Evolutionary conservation across 192 early-diverging fungal species (phyloP), one percentile per base, ranked within the genome.

Genomic region (Coemansia sp.): DNA sequence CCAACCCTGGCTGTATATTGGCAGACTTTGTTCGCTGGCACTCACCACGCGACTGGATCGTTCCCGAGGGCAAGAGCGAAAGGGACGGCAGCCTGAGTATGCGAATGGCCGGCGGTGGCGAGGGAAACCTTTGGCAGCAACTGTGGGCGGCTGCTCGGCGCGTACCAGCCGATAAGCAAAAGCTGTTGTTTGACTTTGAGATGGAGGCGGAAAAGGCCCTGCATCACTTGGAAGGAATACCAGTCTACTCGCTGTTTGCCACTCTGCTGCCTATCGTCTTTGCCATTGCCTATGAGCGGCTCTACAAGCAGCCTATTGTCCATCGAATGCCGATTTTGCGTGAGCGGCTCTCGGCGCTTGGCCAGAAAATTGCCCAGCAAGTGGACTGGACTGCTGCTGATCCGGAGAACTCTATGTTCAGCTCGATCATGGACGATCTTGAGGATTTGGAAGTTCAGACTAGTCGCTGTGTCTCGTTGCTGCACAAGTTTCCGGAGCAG

Each of bases 21-120:
- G 93, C 91, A 9, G 96, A 97, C 59, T 97, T 97, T 87, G 91
- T 97, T 20, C 88, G 96, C 51, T 97, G 96, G 96, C 92, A 95
- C 75, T 96, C 95, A 8, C 96, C 96, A n/a, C 89, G 93, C 60
- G 96, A 97, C 76, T 97, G 94, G 94, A 86, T 91, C 18, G 86
- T 88, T 20, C 90, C 89, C 8, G 84, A 84, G 9, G 85, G 84
- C 33, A 76, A 78, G 11, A 68, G 65, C 33, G 74, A 74, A 42
- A 64, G 78, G 18, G 68, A 74, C 11, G 86, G 82, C 27, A 49
- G 71, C 27, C 74, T 97, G 66, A 95, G 93, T 67, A 76, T 80
- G n/a, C 79, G 96, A 34, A 96, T 98, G 95, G 73, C 76, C 3
- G 90, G 62, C 18, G 44, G 54, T 41, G 72, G 91, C 31, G 86